Conservation (phyloP, 352 stramenopile genomes). For the Globisporangium cystogenes region DNA sequence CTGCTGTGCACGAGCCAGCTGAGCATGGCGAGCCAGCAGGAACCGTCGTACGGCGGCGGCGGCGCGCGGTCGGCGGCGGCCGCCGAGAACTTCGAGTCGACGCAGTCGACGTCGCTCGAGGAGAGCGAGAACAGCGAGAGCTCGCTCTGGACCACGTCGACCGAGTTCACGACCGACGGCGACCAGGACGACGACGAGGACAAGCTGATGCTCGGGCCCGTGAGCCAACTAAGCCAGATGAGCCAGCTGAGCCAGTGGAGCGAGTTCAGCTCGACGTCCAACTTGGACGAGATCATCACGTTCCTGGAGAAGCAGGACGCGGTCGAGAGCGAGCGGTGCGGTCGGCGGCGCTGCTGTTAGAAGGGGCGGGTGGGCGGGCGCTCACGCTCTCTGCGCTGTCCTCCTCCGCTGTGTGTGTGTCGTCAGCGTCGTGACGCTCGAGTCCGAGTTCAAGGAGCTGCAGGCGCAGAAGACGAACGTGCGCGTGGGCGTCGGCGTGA, state of each 20-base stretch:
- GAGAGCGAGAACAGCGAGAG: constrained; percentile 53
- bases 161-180: constrained; percentile 35
- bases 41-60: too few relatives aligned
- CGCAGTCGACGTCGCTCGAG: constrained; percentile 47
- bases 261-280: constrained; percentile 77
- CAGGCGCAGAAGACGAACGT: constrained; percentile 52
- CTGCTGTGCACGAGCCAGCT: constrained; percentile 73
- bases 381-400: not conserved
- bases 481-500: constrained; percentile 70
- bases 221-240: constrained; percentile 68
- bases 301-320: constrained; percentile 79
- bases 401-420: not conserved
- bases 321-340: constrained; percentile 52
- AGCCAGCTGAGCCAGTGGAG: constrained; percentile 82
- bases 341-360: not conserved
- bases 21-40: constrained; percentile 33
- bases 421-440: constrained; percentile 37
- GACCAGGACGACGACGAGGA: constrained; percentile 20
- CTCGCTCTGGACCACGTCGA: constrained; percentile 55
- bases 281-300: constrained; percentile 82
- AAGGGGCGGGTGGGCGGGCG: not conserved
- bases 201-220: constrained; percentile 36
- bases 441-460: constrained; percentile 59
- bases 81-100: constrained; percentile 22
- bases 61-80: too few relatives aligned